Evolutionary conservation across 441 rosid genomes (phyloP), one percentile per base, ranked within the genome.

Genomic region (Melastoma candidum): DNA sequence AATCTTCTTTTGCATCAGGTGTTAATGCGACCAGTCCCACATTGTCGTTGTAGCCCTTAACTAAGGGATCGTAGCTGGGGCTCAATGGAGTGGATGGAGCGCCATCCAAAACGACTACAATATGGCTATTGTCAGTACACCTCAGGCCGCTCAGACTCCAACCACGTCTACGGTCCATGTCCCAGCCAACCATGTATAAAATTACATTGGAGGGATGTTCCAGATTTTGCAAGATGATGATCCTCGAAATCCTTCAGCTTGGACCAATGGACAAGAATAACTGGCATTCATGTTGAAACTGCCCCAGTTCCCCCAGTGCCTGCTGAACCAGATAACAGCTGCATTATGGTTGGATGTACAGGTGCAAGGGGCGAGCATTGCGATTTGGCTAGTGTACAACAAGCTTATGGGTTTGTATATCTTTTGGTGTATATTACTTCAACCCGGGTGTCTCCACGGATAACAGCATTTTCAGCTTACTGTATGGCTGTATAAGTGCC

Each of bases 71-170:
- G 9, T 52, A 52, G 56, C 46, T 36, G 56, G 49, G 58, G 56
- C 43, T 4, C 82, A 78, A 59, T 85, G 93, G 96, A 77, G 74
- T 51, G 76, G 68, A 32, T 70, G 85, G 32, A 80, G 68, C 49
- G 29, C 78, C 29, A 77, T 76, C 47, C 56, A 69, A 47, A 70
- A 77, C 41, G 84, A 80, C 63, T 71, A 64, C 39, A 61, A 57
- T 64, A 72, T 80, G 58, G 70, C 71, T 49, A 67, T 73, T 66
- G 70, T 70, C 51, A 70, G 76, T 60, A 52, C 72, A 6, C 74
- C 85, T 26, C 68, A 32, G 61, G 77, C 96, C 53, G 22, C 22
- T 17, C 82, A 74, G 67, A 80, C 94, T 54, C 81, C 85, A 12
- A 84, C 90, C 43, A 10, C 73, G 26, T 77, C 75, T 68, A 57